Evolutionary conservation across 1,139 yeast genomes (phyloP).

Genomic region (Candida pseudoviswanathii): DNA sequence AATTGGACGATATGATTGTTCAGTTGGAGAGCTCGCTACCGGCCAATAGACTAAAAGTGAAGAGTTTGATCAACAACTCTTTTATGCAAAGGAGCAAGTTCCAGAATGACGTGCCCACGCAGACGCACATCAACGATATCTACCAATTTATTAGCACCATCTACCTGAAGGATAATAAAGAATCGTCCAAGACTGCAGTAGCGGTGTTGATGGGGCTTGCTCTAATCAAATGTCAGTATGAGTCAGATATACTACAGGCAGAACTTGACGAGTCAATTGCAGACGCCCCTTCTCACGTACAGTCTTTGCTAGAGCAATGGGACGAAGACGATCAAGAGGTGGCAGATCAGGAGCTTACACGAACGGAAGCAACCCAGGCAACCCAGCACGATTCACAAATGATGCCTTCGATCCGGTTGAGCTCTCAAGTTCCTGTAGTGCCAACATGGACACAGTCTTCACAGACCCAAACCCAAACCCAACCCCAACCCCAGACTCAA

Average conservation of each 20-base stretch:
- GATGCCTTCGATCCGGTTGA: slow-evolving; percentile 2
- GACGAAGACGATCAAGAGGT: slow-evolving; percentile 16
- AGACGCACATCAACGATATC: slow-evolving; percentile 15
- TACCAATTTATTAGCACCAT: slow-evolving; percentile 4
- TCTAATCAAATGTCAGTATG: slow-evolving; percentile 25
- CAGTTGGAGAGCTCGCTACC: slow-evolving; percentile 45
- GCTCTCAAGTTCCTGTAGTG: not conserved
- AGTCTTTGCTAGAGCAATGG: slow-evolving; percentile 31
- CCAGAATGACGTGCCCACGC: not conserved
- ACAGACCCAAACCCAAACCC: slow-evolving; percentile 5
- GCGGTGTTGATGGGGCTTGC: slow-evolving; percentile 26
- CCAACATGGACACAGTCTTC: slow-evolving; percentile 2
- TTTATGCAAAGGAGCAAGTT: slow-evolving; percentile 11
- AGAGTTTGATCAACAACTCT: slow-evolving; percentile 15
- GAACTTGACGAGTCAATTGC: slow-evolving; percentile 16
- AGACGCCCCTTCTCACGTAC: slow-evolving; percentile 22
- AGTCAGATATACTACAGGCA: slow-evolving; percentile 12
- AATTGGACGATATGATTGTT: slow-evolving; percentile 52
- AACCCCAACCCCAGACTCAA: slow-evolving; percentile 7
- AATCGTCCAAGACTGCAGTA: slow-evolving; percentile 6
- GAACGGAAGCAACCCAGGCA: not conserved
- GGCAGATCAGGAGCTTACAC: not conserved
- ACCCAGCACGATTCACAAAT: slow-evolving; percentile 7
- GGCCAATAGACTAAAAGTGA: slow-evolving; percentile 24
- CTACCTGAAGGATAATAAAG: slow-evolving; percentile 1